Evolutionary conservation across 345 rosid species (phyloP), one percentile per base, ranked within the genome.

Genomic region (Excoecaria agallocha): DNA sequence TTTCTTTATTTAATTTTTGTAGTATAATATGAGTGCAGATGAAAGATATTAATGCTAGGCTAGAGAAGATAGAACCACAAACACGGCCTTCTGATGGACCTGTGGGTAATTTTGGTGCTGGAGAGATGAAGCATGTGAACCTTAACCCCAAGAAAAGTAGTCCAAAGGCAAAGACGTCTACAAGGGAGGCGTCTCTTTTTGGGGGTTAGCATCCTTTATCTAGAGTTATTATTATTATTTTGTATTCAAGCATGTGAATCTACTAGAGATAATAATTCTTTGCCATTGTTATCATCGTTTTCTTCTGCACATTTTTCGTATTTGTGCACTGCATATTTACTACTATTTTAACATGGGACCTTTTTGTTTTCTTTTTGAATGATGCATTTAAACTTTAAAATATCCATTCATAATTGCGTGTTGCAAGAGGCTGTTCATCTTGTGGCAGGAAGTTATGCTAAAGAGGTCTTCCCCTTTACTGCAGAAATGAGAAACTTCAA

Each of bases 21-120:
- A 45, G 69, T n/a, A 55, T 19, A 24, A 10, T 76, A 30, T 76
- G 67, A 71, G 65, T 84, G 86, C 89, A 95, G 99, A 82, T 95
- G 69, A 95, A 89, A 85, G 98, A 95, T 83, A 95, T 95, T 75
- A 95, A 93, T 85, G 97, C 98, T 52, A 91, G 98, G 70, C 80
- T 95, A 64, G 99, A 93, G 86, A 93, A 84, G 81, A 93, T 96
- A 84, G 90, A 91, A 83, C 99, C 97, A 16, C 88, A 83, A 70
- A 76, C 80, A 70, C 90, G 84, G 61, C 78, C 96, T 74, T 83
- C 91, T 50, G 98, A 93, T 75, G 83, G 88, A 70, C 84, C 82
- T 54, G 71, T 75, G 41, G 77, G 73, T 73, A 85, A 83, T 81
- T 88, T 82, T 86, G 75, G 77, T 72, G 74, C 83, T 65, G 88